phyloP scores from a whole-genome alignment of 139 green algal genomes.

The Micractinium sp. region DNA sequence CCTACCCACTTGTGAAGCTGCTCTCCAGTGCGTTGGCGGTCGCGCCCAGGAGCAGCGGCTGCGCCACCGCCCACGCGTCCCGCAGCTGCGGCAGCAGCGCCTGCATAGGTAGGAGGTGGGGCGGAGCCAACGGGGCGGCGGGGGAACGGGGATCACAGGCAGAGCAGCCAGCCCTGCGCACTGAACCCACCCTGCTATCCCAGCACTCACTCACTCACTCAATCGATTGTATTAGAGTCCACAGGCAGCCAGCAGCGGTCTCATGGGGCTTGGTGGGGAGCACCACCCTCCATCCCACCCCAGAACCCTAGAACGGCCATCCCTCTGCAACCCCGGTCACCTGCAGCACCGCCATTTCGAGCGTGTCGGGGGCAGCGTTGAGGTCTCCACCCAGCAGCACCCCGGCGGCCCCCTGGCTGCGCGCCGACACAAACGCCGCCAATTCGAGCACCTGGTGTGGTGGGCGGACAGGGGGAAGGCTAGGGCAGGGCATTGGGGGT shows the following conservation, averaged over 20 bases:
- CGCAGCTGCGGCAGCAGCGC: conserved; percentile 45
- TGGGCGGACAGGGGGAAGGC: too few species aligned
- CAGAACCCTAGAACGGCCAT: background rate
- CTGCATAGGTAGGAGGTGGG: background rate
- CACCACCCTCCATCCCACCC: background rate
- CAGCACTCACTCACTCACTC: too few species aligned
- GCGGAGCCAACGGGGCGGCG: background rate
- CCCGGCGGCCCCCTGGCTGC: background rate
- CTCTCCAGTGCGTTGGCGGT: conserved; percentile 54
- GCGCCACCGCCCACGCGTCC: conserved; percentile 37
- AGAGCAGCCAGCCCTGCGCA: too few species aligned
- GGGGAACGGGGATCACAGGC: background rate
- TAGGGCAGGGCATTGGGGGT: too few species aligned
- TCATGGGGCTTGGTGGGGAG: too few species aligned
- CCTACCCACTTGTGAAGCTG: conserved; percentile 42
- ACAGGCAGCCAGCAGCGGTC: too few species aligned
- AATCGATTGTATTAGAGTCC: too few species aligned
- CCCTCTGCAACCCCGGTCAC: background rate
- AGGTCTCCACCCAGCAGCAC: conserved; percentile 55
- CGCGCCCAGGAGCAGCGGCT: conserved; percentile 35
- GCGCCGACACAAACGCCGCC: conserved; percentile 21
- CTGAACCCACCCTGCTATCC: too few species aligned
- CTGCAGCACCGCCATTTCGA: conserved; percentile 54
- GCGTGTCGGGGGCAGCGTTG: conserved; percentile 48
- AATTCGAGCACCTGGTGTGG: conserved; percentile 66